Conservation (phyloP, 345 rosid genomes). For the Corchorus capsularis region DNA sequence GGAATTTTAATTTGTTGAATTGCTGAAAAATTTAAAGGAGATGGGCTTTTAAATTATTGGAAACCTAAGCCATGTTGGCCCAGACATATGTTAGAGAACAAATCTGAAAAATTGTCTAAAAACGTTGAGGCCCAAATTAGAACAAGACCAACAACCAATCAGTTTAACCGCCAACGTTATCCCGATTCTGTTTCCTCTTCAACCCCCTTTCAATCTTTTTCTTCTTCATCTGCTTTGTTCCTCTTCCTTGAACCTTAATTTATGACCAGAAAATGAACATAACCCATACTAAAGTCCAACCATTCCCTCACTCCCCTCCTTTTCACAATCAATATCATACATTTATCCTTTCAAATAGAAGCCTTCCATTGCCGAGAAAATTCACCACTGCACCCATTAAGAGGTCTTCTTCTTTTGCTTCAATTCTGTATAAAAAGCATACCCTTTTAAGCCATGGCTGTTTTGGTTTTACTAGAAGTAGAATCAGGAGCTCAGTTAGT, state of each 20-base stretch:
- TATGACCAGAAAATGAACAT: conserved; percentile 28
- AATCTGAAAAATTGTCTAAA: neutral
- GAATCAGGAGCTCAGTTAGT: conserved; percentile 11
- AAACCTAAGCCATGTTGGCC: neutral
- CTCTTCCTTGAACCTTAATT: conserved; percentile 16
- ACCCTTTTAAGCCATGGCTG: conserved; percentile 22
- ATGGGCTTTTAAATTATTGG: neutral
- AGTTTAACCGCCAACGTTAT: conserved; percentile 21
- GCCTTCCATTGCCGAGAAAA: conserved; percentile 27
- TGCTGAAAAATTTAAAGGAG: too few species aligned
- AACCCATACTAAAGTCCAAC: conserved; percentile 30
- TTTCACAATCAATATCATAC: conserved; percentile 15
- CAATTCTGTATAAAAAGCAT: conserved; percentile 14
- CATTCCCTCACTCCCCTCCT: conserved; percentile 26
- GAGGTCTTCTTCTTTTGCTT: conserved; percentile 22
- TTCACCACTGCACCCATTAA: neutral
- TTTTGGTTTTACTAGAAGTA: conserved; percentile 13
- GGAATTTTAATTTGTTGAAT: too few species aligned
- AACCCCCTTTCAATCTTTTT: neutral
- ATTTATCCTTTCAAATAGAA: conserved; percentile 13
- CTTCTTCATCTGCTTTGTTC: neutral
- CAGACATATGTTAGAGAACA: neutral
- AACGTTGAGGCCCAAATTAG: neutral
- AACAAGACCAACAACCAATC: conserved; percentile 6
- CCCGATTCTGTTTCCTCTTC: conserved; percentile 1